Conservation (phyloP, 176 grass and related monocot species). For the Oryza longistaminata region DNA sequence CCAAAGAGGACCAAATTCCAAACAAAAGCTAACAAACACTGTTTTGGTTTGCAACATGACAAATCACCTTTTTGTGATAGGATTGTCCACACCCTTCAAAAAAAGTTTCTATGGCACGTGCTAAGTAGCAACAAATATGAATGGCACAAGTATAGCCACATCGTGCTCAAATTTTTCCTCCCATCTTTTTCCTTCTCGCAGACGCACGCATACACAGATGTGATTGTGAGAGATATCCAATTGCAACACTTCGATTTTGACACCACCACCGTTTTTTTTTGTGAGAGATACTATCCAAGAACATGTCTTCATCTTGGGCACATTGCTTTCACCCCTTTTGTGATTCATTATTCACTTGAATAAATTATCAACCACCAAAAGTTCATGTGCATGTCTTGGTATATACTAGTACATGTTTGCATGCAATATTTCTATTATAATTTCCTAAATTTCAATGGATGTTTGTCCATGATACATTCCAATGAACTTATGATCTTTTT, state of each 20-base stretch:
- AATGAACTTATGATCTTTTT: not conserved
- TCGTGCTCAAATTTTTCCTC: not conserved
- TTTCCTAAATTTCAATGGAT: not conserved
- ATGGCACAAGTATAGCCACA: not conserved
- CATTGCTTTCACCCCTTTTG: not conserved
- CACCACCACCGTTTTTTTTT: not conserved
- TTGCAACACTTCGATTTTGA: not conserved
- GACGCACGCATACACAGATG: not conserved
- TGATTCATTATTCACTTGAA: not conserved
- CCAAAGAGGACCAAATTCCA: not conserved
- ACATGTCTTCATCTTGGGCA: not conserved
- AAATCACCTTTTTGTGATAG: not conserved
- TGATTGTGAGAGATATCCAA: not conserved
- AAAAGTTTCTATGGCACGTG: constrained; percentile 11
- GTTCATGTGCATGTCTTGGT: not conserved
- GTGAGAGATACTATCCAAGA: not conserved
- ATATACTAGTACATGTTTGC: not conserved
- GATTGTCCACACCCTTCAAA: not conserved
- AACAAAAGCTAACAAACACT: not conserved
- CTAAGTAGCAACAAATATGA: not conserved
- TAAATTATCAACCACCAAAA: not conserved
- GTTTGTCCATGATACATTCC: not conserved
- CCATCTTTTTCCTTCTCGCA: not conserved
- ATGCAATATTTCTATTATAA: not conserved
- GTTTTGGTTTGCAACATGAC: not conserved